Evolutionary conservation across 192 early-diverging fungal species (phyloP), one percentile per base, ranked within the genome.

Genomic region (Ambispora gerdemannii): DNA sequence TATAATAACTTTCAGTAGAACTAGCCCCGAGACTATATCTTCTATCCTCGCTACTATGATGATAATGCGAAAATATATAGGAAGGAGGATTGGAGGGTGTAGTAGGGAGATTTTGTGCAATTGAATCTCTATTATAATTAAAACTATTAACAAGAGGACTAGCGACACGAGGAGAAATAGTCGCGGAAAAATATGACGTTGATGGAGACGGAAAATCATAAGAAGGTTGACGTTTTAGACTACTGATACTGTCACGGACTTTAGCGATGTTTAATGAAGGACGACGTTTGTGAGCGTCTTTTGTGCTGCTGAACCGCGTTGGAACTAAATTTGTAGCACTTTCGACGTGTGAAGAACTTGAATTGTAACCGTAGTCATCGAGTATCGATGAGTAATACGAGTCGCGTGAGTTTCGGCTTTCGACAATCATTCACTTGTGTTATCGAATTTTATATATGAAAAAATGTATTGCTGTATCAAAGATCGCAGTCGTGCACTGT

Each of bases 361-460:
- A 19, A 3, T 15, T 47, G 27, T 69, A 69, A 3, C 15, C 34
- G 27, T 69, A 69, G 2, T 69, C 67, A 27, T 69, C 67, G 35
- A 56, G 35, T 55, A 69, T 15, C 25, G 67, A 69, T 8, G 67
- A 69, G 35, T 69, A 69, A 58, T 69, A 58, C 27, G 67, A 69
- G 35, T 69, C 67, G 52, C 67, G 24, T 19, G 63, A 10, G 10
- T 4, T 66, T 0, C 36, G 47, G 19, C 20, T 50, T 50, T 66
- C 63, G 25, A 28, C 47, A 66, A 50, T 20, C 63, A 66, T 66
- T 66, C 47, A 66, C 61, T 15, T 43, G 38, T n/a, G n/a, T n/a
- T n/a, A n/a, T n/a, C n/a, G n/a, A n/a, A n/a, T n/a, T n/a, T n/a
- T n/a, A n/a, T n/a, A n/a, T n/a, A n/a, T n/a, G n/a, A n/a, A n/a